These are phyloP conservation scores for Gryganskiella cystojenkinii DNA, from an alignment of 192 early-diverging fungal species.

Conservation along the genomic window DNA sequence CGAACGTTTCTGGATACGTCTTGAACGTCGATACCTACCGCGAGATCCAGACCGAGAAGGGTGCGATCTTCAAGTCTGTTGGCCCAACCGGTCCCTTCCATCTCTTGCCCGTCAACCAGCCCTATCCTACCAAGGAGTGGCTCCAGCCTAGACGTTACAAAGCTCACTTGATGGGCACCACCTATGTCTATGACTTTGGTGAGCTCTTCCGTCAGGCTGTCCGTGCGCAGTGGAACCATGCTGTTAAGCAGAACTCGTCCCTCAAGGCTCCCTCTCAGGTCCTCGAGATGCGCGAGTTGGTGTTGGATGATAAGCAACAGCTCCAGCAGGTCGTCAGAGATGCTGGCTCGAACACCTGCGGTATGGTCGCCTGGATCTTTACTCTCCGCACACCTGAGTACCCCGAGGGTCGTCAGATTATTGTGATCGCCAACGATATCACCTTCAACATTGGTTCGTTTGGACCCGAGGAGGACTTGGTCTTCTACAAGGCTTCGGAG, in stretches of 20 bases:
- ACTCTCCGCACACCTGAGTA: conserved; percentile 93
- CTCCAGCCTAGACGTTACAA: conserved; percentile 97
- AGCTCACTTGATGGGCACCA: conserved; percentile 98
- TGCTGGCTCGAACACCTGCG: conserved; percentile 90
- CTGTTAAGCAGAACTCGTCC: conserved; percentile 51
- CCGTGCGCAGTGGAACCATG: conserved; percentile 82
- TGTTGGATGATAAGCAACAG: conserved; percentile 82
- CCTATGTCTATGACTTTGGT: conserved; percentile 99
- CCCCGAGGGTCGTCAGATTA: conserved; percentile 84
- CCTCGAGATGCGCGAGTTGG: conserved; percentile 86
- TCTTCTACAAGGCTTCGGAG: conserved; percentile 95
- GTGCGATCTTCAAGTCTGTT: conserved; percentile 89
- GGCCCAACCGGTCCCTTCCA: conserved; percentile 84
- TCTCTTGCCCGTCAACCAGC: conserved; percentile 80
- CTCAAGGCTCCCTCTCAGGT: conserved; percentile 70
- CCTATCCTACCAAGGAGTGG: conserved; percentile 94
- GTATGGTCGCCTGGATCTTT: conserved; percentile 97
- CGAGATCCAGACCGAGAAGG: conserved; percentile 85
- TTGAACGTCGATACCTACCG: conserved; percentile 93
- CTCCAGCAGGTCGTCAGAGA: conserved; percentile 82
- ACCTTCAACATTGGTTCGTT: conserved; percentile 98
- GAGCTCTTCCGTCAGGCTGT: conserved; percentile 94
- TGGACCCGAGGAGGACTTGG: conserved; percentile 90
- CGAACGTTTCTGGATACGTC: conserved; percentile 92
- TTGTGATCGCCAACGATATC: conserved; percentile 99